Percentiles rank a stretch among this genome's conserved stretches.
Evolutionary conservation across 1,284 basidiomycete genomes (phyloP).

Genomic region (Moniliophthora roreri): DNA sequence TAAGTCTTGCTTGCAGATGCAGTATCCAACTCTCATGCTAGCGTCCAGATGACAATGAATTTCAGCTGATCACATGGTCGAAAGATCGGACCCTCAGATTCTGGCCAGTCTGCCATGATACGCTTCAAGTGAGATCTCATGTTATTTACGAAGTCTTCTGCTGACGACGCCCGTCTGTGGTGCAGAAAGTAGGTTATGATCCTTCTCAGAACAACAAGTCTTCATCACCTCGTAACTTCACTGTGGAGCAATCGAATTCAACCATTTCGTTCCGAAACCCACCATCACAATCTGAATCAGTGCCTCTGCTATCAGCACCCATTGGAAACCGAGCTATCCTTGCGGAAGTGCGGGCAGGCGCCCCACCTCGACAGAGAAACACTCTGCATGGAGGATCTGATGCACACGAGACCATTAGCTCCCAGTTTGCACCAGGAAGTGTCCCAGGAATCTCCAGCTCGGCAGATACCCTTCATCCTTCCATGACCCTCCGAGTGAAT

Average conservation of each 20-base stretch:
- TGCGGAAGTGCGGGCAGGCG: conserved; percentile 63
- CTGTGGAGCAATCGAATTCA: conserved; percentile 6
- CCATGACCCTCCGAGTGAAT: neutral
- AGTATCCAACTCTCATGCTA: neutral
- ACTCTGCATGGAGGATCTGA: neutral
- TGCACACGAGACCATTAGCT: neutral
- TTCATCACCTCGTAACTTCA: conserved; percentile 18
- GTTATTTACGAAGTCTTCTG: conserved; percentile 1
- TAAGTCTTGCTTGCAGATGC: conserved; percentile 27
- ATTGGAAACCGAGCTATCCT: conserved; percentile 65
- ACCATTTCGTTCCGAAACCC: conserved; percentile 49
- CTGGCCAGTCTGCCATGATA: conserved; percentile 82
- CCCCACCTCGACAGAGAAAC: conserved; percentile 30
- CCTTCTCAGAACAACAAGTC: conserved; percentile 29
- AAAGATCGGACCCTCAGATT: conserved; percentile 92
- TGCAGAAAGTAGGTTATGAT: conserved; percentile 44
- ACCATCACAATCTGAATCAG: conserved; percentile 35
- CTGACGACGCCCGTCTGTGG: neutral
- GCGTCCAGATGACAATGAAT: conserved; percentile 64
- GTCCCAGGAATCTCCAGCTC: neutral
- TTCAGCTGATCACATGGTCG: conserved; percentile 96
- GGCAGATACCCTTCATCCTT: conserved; percentile 3
- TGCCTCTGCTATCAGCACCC: conserved; percentile 60
- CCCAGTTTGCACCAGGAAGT: neutral
- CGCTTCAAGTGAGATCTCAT: conserved; percentile 53